These are phyloP conservation scores for Ogataea saltuana DNA, from an alignment of 805 yeast species.

Conservation along the genomic window DNA sequence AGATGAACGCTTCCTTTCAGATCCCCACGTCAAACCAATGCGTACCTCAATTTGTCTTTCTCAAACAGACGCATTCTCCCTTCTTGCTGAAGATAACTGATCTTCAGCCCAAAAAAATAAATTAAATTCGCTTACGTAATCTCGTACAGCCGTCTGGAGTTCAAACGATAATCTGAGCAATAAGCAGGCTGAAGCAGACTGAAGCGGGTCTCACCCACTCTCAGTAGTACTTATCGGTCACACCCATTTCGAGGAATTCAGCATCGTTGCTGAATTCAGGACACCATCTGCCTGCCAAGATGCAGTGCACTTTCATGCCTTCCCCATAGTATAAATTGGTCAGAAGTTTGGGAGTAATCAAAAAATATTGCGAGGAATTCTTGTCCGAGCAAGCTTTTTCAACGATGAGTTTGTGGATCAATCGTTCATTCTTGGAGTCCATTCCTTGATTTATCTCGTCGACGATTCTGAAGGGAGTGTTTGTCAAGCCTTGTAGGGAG, in stretches of 20 bases:
- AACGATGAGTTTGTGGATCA: conserved; percentile 83
- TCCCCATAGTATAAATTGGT: conserved; percentile 75
- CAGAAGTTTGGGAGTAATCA: conserved; percentile 89
- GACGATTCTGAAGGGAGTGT: conserved; percentile 90
- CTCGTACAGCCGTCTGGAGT: too few species aligned
- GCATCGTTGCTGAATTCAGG: conserved; percentile 23
- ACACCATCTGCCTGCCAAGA: conserved; percentile 53
- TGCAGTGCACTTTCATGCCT: conserved; percentile 83
- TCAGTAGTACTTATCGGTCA: conserved; percentile 28
- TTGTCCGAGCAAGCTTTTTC: conserved; percentile 66
- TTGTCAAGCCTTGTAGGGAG: conserved; percentile 84
- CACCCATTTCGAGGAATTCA: conserved; percentile 34
- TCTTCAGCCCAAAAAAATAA: too few species aligned
- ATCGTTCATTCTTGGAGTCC: conserved; percentile 91
- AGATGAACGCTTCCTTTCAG: background rate
- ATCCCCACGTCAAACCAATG: background rate
- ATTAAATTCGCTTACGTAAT: background rate
- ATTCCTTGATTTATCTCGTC: conserved; percentile 99
- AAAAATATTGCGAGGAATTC: conserved; percentile 70
- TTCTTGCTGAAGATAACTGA: too few species aligned
- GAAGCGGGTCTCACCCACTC: too few species aligned
- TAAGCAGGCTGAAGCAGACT: too few species aligned
- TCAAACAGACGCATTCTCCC: background rate
- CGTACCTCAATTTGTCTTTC: background rate
- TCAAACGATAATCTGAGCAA: too few species aligned